These are phyloP conservation scores for Solanum okadae DNA, from an alignment of 257 asterid genomes.

Conservation along the genomic window DNA sequence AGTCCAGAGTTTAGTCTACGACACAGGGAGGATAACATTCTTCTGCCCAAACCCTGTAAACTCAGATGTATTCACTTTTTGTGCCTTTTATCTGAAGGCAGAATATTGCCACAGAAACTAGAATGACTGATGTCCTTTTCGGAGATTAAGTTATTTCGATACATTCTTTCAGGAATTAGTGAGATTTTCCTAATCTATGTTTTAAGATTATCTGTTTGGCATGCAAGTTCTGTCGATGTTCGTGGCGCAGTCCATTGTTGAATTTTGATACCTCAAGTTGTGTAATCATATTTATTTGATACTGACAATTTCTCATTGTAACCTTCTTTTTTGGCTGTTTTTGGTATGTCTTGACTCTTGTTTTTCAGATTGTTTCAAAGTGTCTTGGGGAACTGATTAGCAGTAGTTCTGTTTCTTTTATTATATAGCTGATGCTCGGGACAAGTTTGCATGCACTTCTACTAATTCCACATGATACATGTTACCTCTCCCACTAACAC, in stretches of 20 bases:
- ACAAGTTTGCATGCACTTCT: not conserved
- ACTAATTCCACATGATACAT: not conserved
- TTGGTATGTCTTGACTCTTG: not conserved
- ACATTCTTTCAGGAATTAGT: not conserved
- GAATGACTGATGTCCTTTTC: not conserved
- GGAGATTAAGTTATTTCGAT: not conserved
- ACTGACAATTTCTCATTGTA: not conserved
- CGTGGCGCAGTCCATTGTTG: not conserved
- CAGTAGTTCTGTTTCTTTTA: not conserved
- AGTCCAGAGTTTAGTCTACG: slow-evolving; percentile 53
- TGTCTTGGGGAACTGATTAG: not conserved
- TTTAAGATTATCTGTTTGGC: not conserved
- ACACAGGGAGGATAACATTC: not conserved
- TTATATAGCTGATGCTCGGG: not conserved
- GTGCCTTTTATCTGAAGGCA: not conserved
- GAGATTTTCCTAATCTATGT: not conserved
- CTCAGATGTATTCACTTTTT: not conserved
- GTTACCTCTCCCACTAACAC: not conserved
- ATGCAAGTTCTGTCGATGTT: not conserved
- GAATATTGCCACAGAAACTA: not conserved
- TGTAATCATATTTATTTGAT: not conserved
- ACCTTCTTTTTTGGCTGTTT: not conserved
- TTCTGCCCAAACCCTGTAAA: not conserved
- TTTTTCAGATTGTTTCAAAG: not conserved
- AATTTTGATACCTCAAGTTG: not conserved